Conservation (phyloP, 129 eudicot genomes). For the Glebionis coronaria region DNA sequence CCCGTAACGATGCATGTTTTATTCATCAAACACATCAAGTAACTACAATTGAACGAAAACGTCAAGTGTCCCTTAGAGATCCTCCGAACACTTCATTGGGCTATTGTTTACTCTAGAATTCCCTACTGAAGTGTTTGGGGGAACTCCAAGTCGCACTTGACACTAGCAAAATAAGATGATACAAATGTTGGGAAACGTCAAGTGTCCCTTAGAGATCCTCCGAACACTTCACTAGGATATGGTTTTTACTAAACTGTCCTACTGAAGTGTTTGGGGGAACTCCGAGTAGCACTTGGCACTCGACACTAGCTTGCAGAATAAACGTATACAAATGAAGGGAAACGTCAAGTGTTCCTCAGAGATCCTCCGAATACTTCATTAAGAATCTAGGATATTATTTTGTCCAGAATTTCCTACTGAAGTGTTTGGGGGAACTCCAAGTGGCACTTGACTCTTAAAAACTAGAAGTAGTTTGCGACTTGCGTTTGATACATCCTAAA, state of each 20-base stretch:
- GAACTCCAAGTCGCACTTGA: background rate
- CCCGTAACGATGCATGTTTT: background rate
- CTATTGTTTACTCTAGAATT: background rate
- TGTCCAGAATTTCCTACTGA: no score
- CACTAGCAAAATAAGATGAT: no score
- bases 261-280: constrained; percentile 36
- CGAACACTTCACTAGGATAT: constrained; percentile 18
- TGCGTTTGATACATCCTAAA: no score
- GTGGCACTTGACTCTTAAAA: no score
- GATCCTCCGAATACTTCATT: no score
- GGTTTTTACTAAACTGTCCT: background rate
- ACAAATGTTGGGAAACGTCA: constrained; percentile 1
- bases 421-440: no score
- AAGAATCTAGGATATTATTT: no score
- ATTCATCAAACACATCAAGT: background rate
- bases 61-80: background rate
- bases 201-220: constrained; percentile 23
- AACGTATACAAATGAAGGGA: no score
- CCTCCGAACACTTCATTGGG: background rate
- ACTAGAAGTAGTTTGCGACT: no score
- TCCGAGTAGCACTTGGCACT: constrained; percentile 8
- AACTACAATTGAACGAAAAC: background rate
- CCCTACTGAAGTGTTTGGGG: background rate
- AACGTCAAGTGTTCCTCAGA: no score
- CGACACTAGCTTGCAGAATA: background rate